A percentile compares a stretch with the other conserved stretches of the same genome.
phyloP scores from a whole-genome alignment of 306 rosid species.

The Begonia masoniana region DNA sequence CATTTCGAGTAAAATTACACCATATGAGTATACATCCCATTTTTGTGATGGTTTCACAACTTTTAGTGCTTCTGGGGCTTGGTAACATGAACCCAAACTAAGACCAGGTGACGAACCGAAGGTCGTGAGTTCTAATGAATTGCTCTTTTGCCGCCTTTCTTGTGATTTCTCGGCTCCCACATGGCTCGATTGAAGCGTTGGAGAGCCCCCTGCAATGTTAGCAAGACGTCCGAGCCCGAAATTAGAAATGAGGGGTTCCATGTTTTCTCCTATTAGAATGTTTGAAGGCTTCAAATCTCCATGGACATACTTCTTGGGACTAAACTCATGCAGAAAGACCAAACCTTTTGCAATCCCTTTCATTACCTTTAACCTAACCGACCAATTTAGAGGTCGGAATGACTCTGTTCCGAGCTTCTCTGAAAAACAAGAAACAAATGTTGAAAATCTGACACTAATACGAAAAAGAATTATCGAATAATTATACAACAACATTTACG shows the following conservation, averaged over 20 bases:
- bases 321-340: constrained; percentile 80
- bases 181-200: constrained; percentile 60
- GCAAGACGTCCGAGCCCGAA: constrained; percentile 95
- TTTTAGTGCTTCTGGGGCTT: constrained; percentile 71
- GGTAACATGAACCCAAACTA: constrained; percentile 39
- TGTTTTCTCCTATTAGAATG: constrained; percentile 59
- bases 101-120: constrained; percentile 12
- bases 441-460: no score
- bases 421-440: constrained; percentile 9
- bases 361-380: constrained; percentile 53
- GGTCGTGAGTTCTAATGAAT: constrained; percentile 24
- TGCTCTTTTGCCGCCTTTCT: constrained; percentile 15
- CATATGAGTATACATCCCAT: constrained; percentile 84
- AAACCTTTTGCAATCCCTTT: constrained; percentile 79
- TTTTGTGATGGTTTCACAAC: constrained; percentile 86
- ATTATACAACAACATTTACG: no score
- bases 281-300: constrained; percentile 91
- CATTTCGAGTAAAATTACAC: constrained; percentile 71
- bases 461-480: no score
- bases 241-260: constrained; percentile 76
- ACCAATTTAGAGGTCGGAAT: constrained; percentile 57
- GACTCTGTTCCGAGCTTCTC: constrained; percentile 59
- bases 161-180: constrained; percentile 25
- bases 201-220: constrained; percentile 81
- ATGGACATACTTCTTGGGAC: constrained; percentile 95